phyloP scores from a whole-genome alignment of 2,329 filamentous ascomycete species.

The Colletotrichum destructivum region DNA sequence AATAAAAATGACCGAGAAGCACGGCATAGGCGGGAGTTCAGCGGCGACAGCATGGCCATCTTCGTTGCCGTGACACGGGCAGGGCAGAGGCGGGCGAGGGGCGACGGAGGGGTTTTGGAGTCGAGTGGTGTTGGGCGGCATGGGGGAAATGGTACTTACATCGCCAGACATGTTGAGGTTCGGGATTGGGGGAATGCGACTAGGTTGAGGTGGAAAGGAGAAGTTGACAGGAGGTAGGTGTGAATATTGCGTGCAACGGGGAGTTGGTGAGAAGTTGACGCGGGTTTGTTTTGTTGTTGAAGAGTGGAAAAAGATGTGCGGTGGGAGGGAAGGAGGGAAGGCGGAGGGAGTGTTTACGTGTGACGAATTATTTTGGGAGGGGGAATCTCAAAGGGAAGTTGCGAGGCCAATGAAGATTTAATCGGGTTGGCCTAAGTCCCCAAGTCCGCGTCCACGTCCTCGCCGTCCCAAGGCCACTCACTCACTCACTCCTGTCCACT shows the following conservation, averaged over 20 bases:
- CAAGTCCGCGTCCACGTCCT: not conserved
- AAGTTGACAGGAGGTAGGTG: conserved; percentile 24
- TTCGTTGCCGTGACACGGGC: conserved; percentile 23
- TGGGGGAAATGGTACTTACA: conserved; percentile 42
- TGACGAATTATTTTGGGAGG: conserved; percentile 43
- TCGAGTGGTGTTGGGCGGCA: conserved; percentile 38
- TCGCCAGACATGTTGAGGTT: conserved; percentile 44
- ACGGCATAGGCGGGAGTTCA: conserved; percentile 3
- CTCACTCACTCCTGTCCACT: no score
- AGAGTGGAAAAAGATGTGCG: conserved; percentile 38
- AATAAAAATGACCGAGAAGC: not conserved
- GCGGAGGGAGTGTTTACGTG: conserved; percentile 42
- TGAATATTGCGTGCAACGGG: conserved; percentile 35
- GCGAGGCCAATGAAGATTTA: conserved; percentile 42
- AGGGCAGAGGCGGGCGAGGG: conserved; percentile 35
- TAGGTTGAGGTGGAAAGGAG: conserved; percentile 30
- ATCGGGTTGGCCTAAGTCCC: conserved; percentile 39
- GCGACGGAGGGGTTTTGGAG: conserved; percentile 38
- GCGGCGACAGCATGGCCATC: conserved; percentile 18
- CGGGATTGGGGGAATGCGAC: conserved; percentile 26
- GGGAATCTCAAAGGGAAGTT: conserved; percentile 39
- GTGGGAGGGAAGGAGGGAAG: conserved; percentile 39
- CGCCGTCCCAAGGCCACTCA: no score
- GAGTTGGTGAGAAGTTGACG: conserved; percentile 35
- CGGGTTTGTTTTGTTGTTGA: conserved; percentile 41